Percentiles rank a stretch among this genome's conserved stretches.
Conservation (phyloP, 169 alveolate species). For the Cryptosporidium muris region DNA sequence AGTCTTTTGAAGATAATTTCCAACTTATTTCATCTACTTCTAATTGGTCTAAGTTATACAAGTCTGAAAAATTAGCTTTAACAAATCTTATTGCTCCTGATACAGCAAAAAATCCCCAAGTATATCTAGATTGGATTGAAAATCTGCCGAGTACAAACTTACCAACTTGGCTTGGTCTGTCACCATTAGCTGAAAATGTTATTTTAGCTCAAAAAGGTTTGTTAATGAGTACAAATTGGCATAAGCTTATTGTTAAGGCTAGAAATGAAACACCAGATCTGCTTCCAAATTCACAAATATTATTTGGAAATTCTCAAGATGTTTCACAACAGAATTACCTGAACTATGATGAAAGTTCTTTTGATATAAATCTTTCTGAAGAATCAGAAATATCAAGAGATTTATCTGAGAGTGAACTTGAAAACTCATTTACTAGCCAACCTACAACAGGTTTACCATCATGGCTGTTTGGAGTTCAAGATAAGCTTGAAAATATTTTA, state of each 20-base stretch:
- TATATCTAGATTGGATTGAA: constrained; percentile 38
- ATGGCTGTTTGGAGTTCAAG: constrained; percentile 16
- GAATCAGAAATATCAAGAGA: background rate
- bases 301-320: background rate
- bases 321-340: background rate
- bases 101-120: constrained; percentile 20
- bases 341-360: background rate
- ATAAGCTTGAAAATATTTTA: background rate
- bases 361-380: background rate
- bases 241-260: constrained; percentile 4
- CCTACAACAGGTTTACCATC: constrained; percentile 36
- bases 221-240: constrained; percentile 16
- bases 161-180: constrained; percentile 55
- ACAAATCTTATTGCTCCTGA: constrained; percentile 50
- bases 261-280: constrained; percentile 60
- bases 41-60: constrained; percentile 71
- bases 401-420: background rate
- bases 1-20: constrained; percentile 83
- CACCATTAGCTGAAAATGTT: constrained; percentile 53
- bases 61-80: constrained; percentile 64
- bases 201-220: constrained; percentile 51
- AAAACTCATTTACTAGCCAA: background rate
- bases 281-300: constrained; percentile 6
- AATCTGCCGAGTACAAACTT: constrained; percentile 4
- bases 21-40: constrained; percentile 73